phyloP scores from a whole-genome alignment of 2,329 filamentous ascomycete genomes.

The Scedosporium minutisporum region DNA sequence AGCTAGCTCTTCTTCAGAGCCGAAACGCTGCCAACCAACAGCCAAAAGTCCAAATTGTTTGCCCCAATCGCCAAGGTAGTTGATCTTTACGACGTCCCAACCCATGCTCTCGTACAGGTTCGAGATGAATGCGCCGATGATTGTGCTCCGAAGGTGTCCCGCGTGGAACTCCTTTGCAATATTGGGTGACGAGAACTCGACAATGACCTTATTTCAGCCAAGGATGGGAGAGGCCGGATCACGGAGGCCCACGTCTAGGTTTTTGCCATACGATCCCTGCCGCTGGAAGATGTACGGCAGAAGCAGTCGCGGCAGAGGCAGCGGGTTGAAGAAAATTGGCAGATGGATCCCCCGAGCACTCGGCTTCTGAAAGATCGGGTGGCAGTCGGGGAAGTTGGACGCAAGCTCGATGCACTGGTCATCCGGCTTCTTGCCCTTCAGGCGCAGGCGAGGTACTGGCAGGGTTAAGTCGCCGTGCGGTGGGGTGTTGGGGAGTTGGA shows the following conservation, averaged over 20 bases:
- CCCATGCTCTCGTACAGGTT: conserved; percentile 62
- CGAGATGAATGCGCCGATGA: conserved; percentile 67
- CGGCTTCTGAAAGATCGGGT: too few relatives aligned
- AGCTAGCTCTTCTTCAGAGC: conserved; percentile 59
- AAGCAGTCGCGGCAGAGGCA: conserved; percentile 53
- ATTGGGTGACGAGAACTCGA: conserved; percentile 80
- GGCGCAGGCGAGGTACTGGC: conserved; percentile 69
- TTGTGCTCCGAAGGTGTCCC: conserved; percentile 67
- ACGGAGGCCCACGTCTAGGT: conserved; percentile 47
- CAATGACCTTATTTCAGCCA: conserved; percentile 57
- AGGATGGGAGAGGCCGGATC: conserved; percentile 51
- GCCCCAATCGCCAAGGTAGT: conserved; percentile 74
- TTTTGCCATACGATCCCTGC: conserved; percentile 53
- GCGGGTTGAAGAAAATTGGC: conserved; percentile 68
- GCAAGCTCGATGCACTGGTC: conserved; percentile 32
- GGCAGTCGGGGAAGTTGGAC: too few relatives aligned
- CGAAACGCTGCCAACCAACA: conserved; percentile 65
- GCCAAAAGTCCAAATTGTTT: conserved; percentile 68
- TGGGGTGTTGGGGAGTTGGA: too few relatives aligned
- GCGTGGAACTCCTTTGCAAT: conserved; percentile 81
- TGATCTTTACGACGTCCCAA: conserved; percentile 66
- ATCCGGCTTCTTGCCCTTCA: conserved; percentile 61
- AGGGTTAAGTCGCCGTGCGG: conserved; percentile 60
- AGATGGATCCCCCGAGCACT: conserved; percentile 42
- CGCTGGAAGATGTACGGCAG: conserved; percentile 57